Conservation (phyloP, 257 asterid species). For the Scutellaria baicalensis region DNA sequence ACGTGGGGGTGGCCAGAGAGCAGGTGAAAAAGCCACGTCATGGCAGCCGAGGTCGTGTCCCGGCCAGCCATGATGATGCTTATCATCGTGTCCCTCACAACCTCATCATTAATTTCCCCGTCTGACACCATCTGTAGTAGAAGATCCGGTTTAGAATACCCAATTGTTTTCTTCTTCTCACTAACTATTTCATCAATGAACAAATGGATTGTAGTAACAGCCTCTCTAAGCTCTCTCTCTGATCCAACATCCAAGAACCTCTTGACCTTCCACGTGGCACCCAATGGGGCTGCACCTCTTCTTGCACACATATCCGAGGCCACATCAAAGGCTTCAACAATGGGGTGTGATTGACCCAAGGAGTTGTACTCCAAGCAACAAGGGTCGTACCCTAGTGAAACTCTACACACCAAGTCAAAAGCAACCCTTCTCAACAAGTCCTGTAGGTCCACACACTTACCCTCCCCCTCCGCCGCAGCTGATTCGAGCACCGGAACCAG, state of each 20-base stretch:
- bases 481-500: conserved; percentile 41
- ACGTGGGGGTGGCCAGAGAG: conserved; percentile 34
- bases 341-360: conserved; percentile 21
- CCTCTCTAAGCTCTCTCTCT: conserved; percentile 36
- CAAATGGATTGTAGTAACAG: conserved; percentile 32
- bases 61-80: conserved; percentile 69
- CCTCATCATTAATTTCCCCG: conserved; percentile 27
- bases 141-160: conserved; percentile 16
- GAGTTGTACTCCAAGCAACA: conserved; percentile 28
- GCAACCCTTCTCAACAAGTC: conserved; percentile 50
- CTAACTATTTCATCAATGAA: conserved; percentile 26
- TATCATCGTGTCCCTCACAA: conserved; percentile 43
- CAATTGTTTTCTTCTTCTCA: conserved; percentile 11
- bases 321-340: conserved; percentile 43
- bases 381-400: conserved; percentile 56
- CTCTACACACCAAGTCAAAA: conserved; percentile 49
- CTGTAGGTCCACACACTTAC: conserved; percentile 43
- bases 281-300: conserved; percentile 42
- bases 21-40: conserved; percentile 66
- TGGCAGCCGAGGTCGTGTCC: conserved; percentile 61
- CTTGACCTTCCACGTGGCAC: conserved; percentile 45
- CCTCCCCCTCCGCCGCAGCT: conserved; percentile 13
- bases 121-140: conserved; percentile 33
- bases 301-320: conserved; percentile 58
- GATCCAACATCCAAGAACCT: conserved; percentile 36